phyloP scores from a whole-genome alignment of 116 monocot genomes.

The Papilionanthe hybrid region DNA sequence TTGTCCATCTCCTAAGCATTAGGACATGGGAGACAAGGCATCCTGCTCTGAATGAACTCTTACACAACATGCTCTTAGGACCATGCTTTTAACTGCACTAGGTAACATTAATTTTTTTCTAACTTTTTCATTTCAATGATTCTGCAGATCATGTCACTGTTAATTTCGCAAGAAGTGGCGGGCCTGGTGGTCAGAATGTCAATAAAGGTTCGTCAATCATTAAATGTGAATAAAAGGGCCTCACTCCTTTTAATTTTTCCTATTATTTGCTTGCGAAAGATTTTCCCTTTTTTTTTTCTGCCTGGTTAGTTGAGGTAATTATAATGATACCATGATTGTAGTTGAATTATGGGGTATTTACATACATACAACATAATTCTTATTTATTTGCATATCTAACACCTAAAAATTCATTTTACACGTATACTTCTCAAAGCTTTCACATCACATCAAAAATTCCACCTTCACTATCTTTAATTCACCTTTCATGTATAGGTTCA shows the following conservation, averaged over 20 bases:
- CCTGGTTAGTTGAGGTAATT: not conserved
- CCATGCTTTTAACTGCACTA: not conserved
- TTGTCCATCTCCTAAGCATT: not conserved
- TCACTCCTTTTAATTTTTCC: not conserved
- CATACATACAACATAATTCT: too few relatives aligned
- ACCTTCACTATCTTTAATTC: too few relatives aligned
- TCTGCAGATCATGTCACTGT: constrained; percentile 83
- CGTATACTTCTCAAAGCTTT: too few relatives aligned
- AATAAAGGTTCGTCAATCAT: constrained; percentile 66
- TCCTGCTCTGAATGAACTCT: not conserved
- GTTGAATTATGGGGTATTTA: not conserved
- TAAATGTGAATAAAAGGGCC: not conserved
- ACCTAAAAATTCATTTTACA: too few relatives aligned
- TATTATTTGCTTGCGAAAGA: not conserved
- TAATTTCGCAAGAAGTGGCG: constrained; percentile 93
- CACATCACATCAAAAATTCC: too few relatives aligned
- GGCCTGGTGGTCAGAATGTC: constrained; percentile 97
- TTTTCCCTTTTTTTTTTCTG: not conserved
- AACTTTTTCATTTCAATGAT: constrained; percentile 4
- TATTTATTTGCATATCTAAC: too few relatives aligned
- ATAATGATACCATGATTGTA: not conserved
- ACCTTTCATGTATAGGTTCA: too few relatives aligned
- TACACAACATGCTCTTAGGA: not conserved
- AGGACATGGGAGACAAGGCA: not conserved
- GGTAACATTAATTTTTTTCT: not conserved